phyloP scores from a whole-genome alignment of 2,329 filamentous ascomycete species.

The Blastomyces parvus region DNA sequence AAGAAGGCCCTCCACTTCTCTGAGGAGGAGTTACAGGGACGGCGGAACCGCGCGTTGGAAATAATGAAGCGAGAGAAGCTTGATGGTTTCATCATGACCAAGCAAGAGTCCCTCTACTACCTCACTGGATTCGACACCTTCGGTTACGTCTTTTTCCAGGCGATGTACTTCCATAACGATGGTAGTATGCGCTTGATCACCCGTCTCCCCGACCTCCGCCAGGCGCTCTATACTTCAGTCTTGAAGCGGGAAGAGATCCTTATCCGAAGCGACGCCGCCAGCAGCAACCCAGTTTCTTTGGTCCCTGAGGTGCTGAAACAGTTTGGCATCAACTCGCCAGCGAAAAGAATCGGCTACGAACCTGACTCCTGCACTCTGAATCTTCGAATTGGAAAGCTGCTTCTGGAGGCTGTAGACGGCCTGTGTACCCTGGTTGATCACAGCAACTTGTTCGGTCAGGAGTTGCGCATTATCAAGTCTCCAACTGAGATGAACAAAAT shows the following conservation, averaged over 20 bases:
- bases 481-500: conserved; percentile 24
- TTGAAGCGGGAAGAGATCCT: conserved; percentile 24
- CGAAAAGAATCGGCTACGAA: conserved; percentile 26
- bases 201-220: conserved; percentile 24
- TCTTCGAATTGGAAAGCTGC: conserved; percentile 26
- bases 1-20: conserved; percentile 25
- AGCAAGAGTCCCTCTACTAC: conserved; percentile 28
- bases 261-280: conserved; percentile 24
- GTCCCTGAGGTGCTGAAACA: conserved; percentile 23
- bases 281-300: conserved; percentile 24
- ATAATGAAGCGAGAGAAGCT: conserved; percentile 28
- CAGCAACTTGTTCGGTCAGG: conserved; percentile 23
- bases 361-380: conserved; percentile 33
- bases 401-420: conserved; percentile 27
- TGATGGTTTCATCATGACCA: conserved; percentile 29
- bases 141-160: conserved; percentile 31
- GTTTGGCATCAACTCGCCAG: conserved; percentile 23
- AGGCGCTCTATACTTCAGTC: conserved; percentile 29
- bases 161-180: conserved; percentile 30
- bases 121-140: conserved; percentile 29
- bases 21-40: conserved; percentile 20
- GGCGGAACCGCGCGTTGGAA: conserved; percentile 19
- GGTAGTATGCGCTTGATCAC: conserved; percentile 27
- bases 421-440: conserved; percentile 24
- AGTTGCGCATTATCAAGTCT: conserved; percentile 28